Evolutionary conservation across 805 yeast genomes (phyloP).

Genomic region (Candida golubevii): DNA sequence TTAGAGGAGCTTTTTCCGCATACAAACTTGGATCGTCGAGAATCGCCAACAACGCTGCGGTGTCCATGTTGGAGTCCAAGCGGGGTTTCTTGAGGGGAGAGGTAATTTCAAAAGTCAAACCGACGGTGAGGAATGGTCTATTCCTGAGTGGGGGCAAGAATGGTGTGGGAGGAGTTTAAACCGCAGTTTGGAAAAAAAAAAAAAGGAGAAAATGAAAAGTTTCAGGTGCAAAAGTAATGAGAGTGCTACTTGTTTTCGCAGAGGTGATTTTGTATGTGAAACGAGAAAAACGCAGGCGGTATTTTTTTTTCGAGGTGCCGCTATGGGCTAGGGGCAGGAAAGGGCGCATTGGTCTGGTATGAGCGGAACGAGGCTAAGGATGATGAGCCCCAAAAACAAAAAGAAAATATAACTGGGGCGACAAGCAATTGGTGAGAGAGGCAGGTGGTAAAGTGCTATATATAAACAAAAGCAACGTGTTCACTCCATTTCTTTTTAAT

Average conservation of each 20-base stretch:
- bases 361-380: neutral
- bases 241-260: neutral
- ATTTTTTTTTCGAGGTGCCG: neutral
- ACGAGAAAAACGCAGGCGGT: neutral
- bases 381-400: too few relatives aligned
- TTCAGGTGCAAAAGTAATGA: neutral
- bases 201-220: neutral
- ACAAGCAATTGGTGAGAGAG: too few relatives aligned
- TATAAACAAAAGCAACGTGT: too few relatives aligned
- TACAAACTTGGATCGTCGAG: constrained; percentile 38
- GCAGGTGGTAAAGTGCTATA: too few relatives aligned
- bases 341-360: neutral
- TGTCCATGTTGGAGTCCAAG: constrained; percentile 25
- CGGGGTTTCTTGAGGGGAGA: constrained; percentile 18
- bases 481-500: too few relatives aligned
- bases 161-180: neutral
- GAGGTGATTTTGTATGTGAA: neutral
- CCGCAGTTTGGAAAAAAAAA: neutral
- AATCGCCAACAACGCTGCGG: constrained; percentile 29
- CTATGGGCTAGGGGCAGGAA: neutral
- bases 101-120: constrained; percentile 11
- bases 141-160: neutral
- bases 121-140: constrained; percentile 1
- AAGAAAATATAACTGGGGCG: too few relatives aligned
- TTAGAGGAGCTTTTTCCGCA: constrained; percentile 22